phyloP scores from a whole-genome alignment of 2,329 filamentous ascomycete genomes.

The Tolypocladium inflatum region DNA sequence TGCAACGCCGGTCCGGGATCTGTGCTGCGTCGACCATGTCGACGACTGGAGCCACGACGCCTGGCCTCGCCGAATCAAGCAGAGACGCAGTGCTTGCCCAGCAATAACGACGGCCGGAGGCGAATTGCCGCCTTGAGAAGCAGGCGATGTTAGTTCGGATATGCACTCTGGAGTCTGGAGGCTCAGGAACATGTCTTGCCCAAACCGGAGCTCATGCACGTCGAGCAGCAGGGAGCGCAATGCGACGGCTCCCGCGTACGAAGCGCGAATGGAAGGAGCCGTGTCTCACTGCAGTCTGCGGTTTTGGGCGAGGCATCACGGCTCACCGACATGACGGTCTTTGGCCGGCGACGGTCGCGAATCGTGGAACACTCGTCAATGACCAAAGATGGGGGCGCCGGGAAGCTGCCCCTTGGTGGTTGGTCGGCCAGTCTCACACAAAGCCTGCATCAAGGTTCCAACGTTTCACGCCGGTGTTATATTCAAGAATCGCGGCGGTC shows the following conservation, averaged over 20 bases:
- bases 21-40: background rate
- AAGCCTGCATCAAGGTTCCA: background rate
- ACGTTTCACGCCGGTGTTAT: background rate
- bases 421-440: background rate
- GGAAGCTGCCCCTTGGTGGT: background rate
- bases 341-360: background rate
- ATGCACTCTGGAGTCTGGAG: background rate
- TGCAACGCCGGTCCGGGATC: background rate
- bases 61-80: background rate
- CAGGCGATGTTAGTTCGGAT: background rate
- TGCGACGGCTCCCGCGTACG: background rate
- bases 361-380: background rate
- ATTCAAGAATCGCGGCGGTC: background rate
- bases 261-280: background rate
- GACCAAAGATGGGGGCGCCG: too few relatives aligned
- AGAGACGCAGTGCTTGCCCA: background rate
- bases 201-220: background rate
- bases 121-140: background rate
- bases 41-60: background rate
- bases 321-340: background rate
- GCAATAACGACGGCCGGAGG: background rate
- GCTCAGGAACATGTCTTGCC: background rate
- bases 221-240: background rate
- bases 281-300: background rate
- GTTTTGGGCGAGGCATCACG: background rate